These are phyloP conservation scores for Spiraea crenata DNA, from an alignment of 331 rosid genomes.

Conservation along the genomic window DNA sequence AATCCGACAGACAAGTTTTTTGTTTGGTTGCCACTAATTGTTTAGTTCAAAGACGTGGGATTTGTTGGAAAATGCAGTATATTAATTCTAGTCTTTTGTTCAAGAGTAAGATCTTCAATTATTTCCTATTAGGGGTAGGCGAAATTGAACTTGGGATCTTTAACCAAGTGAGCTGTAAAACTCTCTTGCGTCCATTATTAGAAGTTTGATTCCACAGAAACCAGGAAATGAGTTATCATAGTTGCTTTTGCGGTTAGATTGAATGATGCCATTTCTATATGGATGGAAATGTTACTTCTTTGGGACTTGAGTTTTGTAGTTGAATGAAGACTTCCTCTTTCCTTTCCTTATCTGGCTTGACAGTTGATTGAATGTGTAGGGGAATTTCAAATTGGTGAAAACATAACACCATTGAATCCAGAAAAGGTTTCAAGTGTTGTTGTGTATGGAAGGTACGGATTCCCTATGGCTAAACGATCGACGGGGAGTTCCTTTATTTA, in stretches of 20 bases:
- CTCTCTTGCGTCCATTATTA: neutral
- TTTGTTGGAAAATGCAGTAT: neutral
- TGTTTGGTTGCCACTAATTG: neutral
- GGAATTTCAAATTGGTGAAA: conserved; percentile 78
- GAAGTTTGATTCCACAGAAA: neutral
- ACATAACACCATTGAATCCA: conserved; percentile 62
- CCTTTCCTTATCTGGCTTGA: neutral
- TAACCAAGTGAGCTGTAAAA: too few species aligned
- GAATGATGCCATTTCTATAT: neutral
- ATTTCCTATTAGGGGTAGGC: neutral
- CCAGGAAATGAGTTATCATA: neutral
- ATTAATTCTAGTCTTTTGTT: neutral
- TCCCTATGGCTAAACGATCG: conserved; percentile 34
- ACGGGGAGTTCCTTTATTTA: conserved; percentile 69
- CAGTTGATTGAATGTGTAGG: conserved; percentile 44
- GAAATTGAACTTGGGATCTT: too few species aligned
- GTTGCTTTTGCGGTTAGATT: neutral
- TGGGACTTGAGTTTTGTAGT: neutral
- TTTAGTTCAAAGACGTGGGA: neutral
- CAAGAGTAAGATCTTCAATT: neutral
- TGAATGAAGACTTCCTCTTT: neutral
- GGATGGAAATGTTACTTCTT: neutral
- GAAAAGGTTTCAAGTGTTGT: conserved; percentile 60
- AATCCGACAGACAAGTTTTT: conserved; percentile 12
- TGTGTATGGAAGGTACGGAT: conserved; percentile 50